Percentiles rank a stretch among this genome's conserved stretches.
phyloP scores from a whole-genome alignment of 345 rosid species.

The Lumnitzera racemosa region DNA sequence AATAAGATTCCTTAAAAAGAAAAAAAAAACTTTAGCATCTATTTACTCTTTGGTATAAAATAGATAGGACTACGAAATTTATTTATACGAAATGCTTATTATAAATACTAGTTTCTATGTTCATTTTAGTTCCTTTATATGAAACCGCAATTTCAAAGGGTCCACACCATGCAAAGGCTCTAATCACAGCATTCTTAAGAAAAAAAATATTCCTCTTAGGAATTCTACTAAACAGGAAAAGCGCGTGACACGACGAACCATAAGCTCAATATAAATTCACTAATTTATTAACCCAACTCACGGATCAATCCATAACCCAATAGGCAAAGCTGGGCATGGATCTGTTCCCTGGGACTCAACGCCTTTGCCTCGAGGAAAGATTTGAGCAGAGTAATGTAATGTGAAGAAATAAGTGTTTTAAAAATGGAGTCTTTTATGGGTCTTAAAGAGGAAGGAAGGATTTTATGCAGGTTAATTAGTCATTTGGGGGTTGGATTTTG shows the following conservation, averaged over 20 bases:
- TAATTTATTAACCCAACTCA: slow-evolving; percentile 18
- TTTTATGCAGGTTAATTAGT: too few species aligned
- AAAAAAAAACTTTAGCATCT: too few species aligned
- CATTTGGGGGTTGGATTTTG: too few species aligned
- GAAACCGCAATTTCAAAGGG: slow-evolving; percentile 20
- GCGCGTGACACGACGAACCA: slow-evolving; percentile 14
- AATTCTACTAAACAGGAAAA: slow-evolving; percentile 27
- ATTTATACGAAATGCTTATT: too few species aligned
- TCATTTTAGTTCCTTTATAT: not conserved
- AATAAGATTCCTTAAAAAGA: too few species aligned
- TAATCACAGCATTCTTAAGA: slow-evolving; percentile 28
- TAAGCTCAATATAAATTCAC: slow-evolving; percentile 23
- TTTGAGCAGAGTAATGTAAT: slow-evolving; percentile 9
- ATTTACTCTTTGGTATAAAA: too few species aligned
- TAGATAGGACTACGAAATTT: too few species aligned
- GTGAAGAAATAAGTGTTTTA: not conserved
- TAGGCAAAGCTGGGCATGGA: slow-evolving; percentile 21
- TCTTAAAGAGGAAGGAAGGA: not conserved
- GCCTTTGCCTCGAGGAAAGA: slow-evolving; percentile 20
- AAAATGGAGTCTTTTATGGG: not conserved
- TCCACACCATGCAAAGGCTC: slow-evolving; percentile 30
- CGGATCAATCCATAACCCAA: slow-evolving; percentile 15
- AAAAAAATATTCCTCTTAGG: slow-evolving; percentile 19
- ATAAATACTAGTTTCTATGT: too few species aligned
- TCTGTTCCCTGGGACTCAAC: slow-evolving; percentile 19